Percentiles rank a stretch among this genome's conserved stretches.
phyloP scores from a whole-genome alignment of 495 filamentous ascomycete species.

The Glutinoglossum americanum region DNA sequence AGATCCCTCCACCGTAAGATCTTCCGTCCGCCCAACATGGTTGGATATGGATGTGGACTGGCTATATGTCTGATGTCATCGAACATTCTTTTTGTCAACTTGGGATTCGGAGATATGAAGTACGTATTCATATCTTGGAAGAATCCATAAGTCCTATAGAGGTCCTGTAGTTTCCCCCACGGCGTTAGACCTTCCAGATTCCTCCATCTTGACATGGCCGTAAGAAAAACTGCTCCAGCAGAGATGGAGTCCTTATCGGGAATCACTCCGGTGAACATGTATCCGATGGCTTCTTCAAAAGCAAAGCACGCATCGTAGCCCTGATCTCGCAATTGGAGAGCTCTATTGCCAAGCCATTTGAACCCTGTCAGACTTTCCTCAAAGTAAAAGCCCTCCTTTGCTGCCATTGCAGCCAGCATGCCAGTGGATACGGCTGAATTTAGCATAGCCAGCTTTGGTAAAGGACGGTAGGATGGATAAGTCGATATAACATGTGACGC shows the following conservation, averaged over 20 bases:
- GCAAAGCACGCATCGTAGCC: constrained; percentile 35
- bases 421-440: constrained; percentile 43
- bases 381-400: constrained; percentile 31
- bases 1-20: constrained; percentile 46
- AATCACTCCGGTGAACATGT: constrained; percentile 46
- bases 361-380: constrained; percentile 52
- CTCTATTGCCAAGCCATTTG: constrained; percentile 41
- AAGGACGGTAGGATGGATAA: constrained; percentile 11
- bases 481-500: constrained; percentile 33
- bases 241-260: constrained; percentile 53
- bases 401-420: constrained; percentile 40
- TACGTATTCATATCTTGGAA: constrained; percentile 49
- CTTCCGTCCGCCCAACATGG: constrained; percentile 20
- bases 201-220: constrained; percentile 31
- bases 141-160: constrained; percentile 40
- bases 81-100: constrained; percentile 32
- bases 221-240: constrained; percentile 41
- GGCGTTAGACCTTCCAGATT: constrained; percentile 29
- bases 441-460: constrained; percentile 29
- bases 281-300: constrained; percentile 55
- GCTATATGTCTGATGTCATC: constrained; percentile 27
- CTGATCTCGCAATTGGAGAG: constrained; percentile 10
- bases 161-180: constrained; percentile 32
- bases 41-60: constrained; percentile 19
- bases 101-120: constrained; percentile 35